Evolutionary conservation across 306 rosid genomes (phyloP).

Genomic region (Alnus rubra): DNA sequence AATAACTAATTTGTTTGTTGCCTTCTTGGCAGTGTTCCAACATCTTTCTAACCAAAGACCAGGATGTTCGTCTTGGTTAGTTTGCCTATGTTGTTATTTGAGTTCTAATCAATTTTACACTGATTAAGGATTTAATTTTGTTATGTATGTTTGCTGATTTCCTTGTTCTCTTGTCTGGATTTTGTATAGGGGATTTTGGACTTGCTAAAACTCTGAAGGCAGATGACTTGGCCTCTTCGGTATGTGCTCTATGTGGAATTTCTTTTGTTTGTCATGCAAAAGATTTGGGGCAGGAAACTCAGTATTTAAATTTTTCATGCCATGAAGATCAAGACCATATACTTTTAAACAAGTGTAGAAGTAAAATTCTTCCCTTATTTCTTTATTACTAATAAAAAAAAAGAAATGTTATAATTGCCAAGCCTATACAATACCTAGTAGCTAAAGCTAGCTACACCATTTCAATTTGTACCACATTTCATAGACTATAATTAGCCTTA

Average conservation of each 20-base stretch:
- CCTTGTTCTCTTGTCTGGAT: slow-evolving; percentile 29
- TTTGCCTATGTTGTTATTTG: slow-evolving; percentile 27
- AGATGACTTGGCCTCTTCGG: slow-evolving; percentile 98
- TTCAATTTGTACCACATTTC: neutral
- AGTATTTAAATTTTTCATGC: neutral
- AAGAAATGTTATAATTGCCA: too few relatives aligned
- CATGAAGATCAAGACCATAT: neutral
- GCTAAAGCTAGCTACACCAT: neutral
- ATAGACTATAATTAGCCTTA: neutral
- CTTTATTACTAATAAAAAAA: neutral
- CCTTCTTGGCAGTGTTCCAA: slow-evolving; percentile 82
- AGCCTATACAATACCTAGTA: neutral
- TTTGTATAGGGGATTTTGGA: slow-evolving; percentile 82
- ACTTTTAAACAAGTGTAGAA: neutral
- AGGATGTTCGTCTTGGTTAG: slow-evolving; percentile 95
- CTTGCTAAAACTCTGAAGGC: slow-evolving; percentile 97
- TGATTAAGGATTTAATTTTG: neutral
- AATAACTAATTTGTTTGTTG: slow-evolving; percentile 30
- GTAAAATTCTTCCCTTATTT: neutral
- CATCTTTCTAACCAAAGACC: slow-evolving; percentile 96
- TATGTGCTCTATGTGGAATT: slow-evolving; percentile 44
- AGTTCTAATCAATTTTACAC: slow-evolving; percentile 9
- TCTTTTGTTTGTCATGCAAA: slow-evolving; percentile 7
- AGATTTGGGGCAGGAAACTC: neutral
- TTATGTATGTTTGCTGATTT: slow-evolving; percentile 28